Evolutionary conservation across 805 yeast genomes (phyloP).

Genomic region (Helenozyma baotianmanensis): DNA sequence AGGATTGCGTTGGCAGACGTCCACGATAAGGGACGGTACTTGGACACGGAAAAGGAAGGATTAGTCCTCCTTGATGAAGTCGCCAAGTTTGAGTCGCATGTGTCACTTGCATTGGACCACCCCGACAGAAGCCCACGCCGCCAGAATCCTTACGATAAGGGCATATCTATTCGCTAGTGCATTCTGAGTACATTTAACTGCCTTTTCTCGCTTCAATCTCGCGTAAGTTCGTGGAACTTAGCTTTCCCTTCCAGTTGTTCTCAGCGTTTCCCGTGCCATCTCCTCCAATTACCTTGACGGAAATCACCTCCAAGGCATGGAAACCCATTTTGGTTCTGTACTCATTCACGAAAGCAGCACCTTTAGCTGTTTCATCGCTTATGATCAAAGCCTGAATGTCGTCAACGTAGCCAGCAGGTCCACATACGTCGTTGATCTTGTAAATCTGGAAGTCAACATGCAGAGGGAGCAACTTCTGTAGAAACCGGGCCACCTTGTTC

Average conservation of each 20-base stretch:
- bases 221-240: slow-evolving; percentile 82
- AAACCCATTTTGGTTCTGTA: slow-evolving; percentile 56
- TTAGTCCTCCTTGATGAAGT: slow-evolving; percentile 53
- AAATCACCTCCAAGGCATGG: slow-evolving; percentile 36
- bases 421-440: slow-evolving; percentile 80
- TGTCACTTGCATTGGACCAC: slow-evolving; percentile 75
- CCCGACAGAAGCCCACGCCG: slow-evolving; percentile 68
- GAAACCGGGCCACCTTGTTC: slow-evolving; percentile 42
- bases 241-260: slow-evolving; percentile 58
- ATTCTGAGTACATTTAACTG: not conserved
- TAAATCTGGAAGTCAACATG: slow-evolving; percentile 44
- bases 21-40: slow-evolving; percentile 38
- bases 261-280: slow-evolving; percentile 27
- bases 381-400: slow-evolving; percentile 78
- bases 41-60: slow-evolving; percentile 49
- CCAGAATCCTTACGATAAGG: slow-evolving; percentile 34
- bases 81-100: slow-evolving; percentile 34
- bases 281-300: slow-evolving; percentile 58
- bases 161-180: slow-evolving; percentile 35
- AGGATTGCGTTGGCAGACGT: slow-evolving; percentile 53
- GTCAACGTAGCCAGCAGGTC: slow-evolving; percentile 79
- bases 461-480: slow-evolving; percentile 44
- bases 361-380: slow-evolving; percentile 72
- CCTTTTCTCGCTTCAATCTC: slow-evolving; percentile 16
- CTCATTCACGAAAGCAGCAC: slow-evolving; percentile 70